These are phyloP conservation scores for Cinnamomum micranthum DNA, from an alignment of 164 flowering plant genomes.

Conservation along the genomic window DNA sequence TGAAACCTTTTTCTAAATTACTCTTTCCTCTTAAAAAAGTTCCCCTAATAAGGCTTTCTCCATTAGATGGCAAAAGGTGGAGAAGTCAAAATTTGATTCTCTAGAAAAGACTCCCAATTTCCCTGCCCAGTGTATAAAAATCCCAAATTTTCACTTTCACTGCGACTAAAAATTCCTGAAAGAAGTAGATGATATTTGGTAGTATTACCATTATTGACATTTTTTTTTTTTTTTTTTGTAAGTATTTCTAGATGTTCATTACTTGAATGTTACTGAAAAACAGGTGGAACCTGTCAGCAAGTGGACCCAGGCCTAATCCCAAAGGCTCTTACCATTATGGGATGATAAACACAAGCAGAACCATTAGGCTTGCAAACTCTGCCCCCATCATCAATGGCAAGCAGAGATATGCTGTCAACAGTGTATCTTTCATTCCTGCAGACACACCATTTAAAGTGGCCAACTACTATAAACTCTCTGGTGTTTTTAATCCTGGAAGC, in stretches of 20 bases:
- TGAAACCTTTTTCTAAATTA: too few relatives aligned
- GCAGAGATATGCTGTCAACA: constrained; percentile 80
- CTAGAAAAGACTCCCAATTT: too few relatives aligned
- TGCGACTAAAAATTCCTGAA: not conserved
- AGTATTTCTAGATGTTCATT: not conserved
- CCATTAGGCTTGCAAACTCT: constrained; percentile 61
- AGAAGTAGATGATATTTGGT: not conserved
- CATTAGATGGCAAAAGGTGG: too few relatives aligned
- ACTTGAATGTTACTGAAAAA: not conserved
- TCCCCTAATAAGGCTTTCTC: too few relatives aligned
- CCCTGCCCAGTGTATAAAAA: too few relatives aligned
- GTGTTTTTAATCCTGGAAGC: constrained; percentile 64
- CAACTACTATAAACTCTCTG: constrained; percentile 63
- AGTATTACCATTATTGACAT: not conserved
- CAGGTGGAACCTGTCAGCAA: constrained; percentile 78
- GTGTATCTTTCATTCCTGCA: constrained; percentile 71
- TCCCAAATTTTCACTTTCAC: too few relatives aligned
- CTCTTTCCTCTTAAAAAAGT: too few relatives aligned
- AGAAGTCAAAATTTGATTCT: too few relatives aligned
- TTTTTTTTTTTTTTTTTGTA: not conserved
- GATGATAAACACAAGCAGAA: constrained; percentile 56
- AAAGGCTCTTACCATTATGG: constrained; percentile 97
- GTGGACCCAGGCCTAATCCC: constrained; percentile 95
- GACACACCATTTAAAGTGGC: constrained; percentile 89
- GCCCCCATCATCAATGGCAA: constrained; percentile 71